These are phyloP conservation scores for Entelexis sorbosivorans DNA, from an alignment of 1,139 yeast species.

Conservation along the genomic window DNA sequence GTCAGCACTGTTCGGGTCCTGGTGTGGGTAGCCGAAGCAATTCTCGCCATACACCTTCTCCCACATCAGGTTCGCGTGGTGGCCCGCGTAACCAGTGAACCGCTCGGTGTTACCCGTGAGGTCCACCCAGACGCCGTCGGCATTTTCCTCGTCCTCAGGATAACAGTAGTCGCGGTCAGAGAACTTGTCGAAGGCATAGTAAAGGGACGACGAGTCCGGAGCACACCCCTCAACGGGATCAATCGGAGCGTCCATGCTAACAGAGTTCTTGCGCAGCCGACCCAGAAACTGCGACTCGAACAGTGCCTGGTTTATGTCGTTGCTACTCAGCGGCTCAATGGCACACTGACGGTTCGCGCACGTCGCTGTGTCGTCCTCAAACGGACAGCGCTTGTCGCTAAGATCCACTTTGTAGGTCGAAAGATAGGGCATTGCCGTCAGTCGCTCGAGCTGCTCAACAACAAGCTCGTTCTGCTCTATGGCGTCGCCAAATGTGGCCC, in stretches of 20 bases:
- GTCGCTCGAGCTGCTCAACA: slow-evolving; percentile 43
- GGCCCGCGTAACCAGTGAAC: slow-evolving; percentile 92
- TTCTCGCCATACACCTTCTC: slow-evolving; percentile 82
- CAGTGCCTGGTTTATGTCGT: slow-evolving; percentile 40
- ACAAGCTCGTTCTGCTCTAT: slow-evolving; percentile 41
- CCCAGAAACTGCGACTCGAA: slow-evolving; percentile 72
- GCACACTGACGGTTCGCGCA: slow-evolving; percentile 94
- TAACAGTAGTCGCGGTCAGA: slow-evolving; percentile 37
- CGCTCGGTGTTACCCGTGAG: slow-evolving; percentile 85
- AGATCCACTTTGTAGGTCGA: slow-evolving; percentile 77
- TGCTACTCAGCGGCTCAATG: slow-evolving; percentile 50
- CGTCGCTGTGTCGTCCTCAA: slow-evolving; percentile 71
- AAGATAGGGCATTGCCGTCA: slow-evolving; percentile 47
- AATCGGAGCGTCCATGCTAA: slow-evolving; percentile 29
- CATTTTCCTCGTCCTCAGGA: slow-evolving; percentile 43
- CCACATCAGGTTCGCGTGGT: slow-evolving; percentile 90
- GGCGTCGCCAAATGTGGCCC: slow-evolving; percentile 43
- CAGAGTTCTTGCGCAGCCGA: slow-evolving; percentile 39
- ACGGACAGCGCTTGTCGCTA: slow-evolving; percentile 71
- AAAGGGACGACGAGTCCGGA: slow-evolving; percentile 21
- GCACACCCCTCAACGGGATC: slow-evolving; percentile 25
- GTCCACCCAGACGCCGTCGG: slow-evolving; percentile 67
- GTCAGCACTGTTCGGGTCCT: slow-evolving; percentile 22
- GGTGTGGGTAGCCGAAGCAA: slow-evolving; percentile 47
- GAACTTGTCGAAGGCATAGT: slow-evolving; percentile 11